Conservation (phyloP, 1,284 basidiomycete species). For the Rhodotorula sp. region DNA sequence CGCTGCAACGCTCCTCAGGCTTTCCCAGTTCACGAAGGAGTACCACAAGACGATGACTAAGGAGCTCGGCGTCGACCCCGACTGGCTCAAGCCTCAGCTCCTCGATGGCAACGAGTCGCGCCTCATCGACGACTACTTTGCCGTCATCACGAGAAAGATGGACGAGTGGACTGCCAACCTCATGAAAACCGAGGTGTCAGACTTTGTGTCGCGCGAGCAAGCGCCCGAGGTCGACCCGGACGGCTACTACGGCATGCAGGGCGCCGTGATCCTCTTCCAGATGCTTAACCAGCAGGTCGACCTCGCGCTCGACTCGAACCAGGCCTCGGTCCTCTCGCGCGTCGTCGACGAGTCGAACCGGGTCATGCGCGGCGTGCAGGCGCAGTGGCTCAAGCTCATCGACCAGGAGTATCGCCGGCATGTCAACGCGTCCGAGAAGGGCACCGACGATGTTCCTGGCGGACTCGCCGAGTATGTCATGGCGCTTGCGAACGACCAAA, state of each 20-base stretch:
- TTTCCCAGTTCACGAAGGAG: slow-evolving; percentile 92
- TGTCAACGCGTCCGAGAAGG: slow-evolving; percentile 61
- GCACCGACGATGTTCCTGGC: slow-evolving; percentile 65
- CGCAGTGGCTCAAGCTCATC: slow-evolving; percentile 80
- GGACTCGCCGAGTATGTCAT: slow-evolving; percentile 96
- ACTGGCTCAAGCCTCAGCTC: slow-evolving; percentile 81
- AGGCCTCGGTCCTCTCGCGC: slow-evolving; percentile 86
- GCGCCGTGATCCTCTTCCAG: slow-evolving; percentile 92
- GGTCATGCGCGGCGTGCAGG: slow-evolving; percentile 86
- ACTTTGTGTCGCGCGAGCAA: slow-evolving; percentile 77
- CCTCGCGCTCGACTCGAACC: slow-evolving; percentile 89
- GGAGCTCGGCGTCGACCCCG: slow-evolving; percentile 77
- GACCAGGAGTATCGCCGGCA: slow-evolving; percentile 86
- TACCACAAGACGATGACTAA: slow-evolving; percentile 89
- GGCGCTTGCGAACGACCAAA: slow-evolving; percentile 97
- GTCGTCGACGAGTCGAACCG: slow-evolving; percentile 85
- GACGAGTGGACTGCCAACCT: slow-evolving; percentile 96
- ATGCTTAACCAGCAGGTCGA: slow-evolving; percentile 94
- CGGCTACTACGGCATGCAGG: slow-evolving; percentile 86
- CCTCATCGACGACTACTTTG: slow-evolving; percentile 93
- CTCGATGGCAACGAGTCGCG: slow-evolving; percentile 89
- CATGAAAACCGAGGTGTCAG: slow-evolving; percentile 83
- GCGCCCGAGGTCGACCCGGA: slow-evolving; percentile 87
- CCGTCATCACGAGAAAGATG: slow-evolving; percentile 88
- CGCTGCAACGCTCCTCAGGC: slow-evolving; percentile 76